Base-by-base conservation (phyloP, 768 basidiomycete species). In the Coprinellus micaceus region DNA sequence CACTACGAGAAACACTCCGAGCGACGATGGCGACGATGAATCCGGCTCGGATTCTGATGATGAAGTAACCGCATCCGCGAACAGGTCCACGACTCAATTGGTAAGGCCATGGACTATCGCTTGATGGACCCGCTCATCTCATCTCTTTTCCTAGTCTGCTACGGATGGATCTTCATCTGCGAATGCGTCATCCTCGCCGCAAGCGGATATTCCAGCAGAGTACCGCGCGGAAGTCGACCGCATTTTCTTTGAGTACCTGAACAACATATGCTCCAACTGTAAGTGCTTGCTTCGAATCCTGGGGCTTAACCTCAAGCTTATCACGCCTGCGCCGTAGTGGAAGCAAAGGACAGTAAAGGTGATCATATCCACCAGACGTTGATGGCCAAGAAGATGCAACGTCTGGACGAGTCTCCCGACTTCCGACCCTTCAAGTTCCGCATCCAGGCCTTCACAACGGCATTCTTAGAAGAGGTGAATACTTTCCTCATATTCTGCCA, bases 311-410 rank as follows among this genome's bases (percentile, higher is more conserved):
- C 58, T 64, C 64, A 54, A 52, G 39, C 54, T 53, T 60, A 46
- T 60, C 28, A 36, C 53, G 58, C 40, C 19, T 56, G 0, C 62
- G 13, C 12, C 30, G 15, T 30, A 98, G 94, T 98, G 73, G 93
- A 97, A 56, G 88, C 91, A 3, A 89, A 86, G 48, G 97, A 98
- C 67, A 79, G 83, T 28, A 99, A 99, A 70, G 96, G 96, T 50
- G 96, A 99, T 69, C 87, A 91, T 43, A 94, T 99, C 56, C 96
- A 99, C 67, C 96, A 99, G 72, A 93, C 93, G 33, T 79, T 98
- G 64, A 99, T 99, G 96, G 89, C 95, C 0, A 98, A 98, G 79
- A 92, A 92, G 79, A 98, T 99, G 96, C 91, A 94, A 64, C 86
- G 93, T 52, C 78, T 98, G 54, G 95, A 97, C 68, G 96, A 98